These are phyloP conservation scores for Mycena metata DNA, from an alignment of 768 basidiomycete species.

Conservation along the genomic window DNA sequence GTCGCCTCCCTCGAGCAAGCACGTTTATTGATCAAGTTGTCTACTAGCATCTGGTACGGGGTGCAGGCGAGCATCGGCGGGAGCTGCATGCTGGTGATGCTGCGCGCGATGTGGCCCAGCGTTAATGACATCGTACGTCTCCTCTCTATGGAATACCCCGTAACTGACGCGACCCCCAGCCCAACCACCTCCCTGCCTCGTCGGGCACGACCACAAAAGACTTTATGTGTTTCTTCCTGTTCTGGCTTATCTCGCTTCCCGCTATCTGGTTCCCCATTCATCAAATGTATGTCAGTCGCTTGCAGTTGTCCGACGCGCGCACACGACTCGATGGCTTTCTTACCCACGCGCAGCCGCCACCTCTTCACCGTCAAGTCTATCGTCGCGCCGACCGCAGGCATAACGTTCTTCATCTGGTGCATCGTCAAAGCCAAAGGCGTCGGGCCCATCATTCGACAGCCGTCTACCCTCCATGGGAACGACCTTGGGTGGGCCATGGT, in stretches of 20 bases:
- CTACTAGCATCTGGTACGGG: conserved; percentile 77
- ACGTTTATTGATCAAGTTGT: not conserved
- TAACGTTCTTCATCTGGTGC: conserved; percentile 83
- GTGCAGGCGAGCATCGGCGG: conserved; percentile 90
- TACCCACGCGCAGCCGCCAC: conserved; percentile 63
- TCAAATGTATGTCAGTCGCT: conserved; percentile 78
- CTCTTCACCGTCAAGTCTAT: conserved; percentile 86
- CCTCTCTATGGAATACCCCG: not conserved
- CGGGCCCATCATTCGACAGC: conserved; percentile 79
- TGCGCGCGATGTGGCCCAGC: conserved; percentile 83
- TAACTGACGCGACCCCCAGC: conserved; percentile 52
- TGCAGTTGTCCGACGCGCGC: not conserved
- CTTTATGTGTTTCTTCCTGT: conserved; percentile 88
- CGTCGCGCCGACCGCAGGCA: conserved; percentile 77
- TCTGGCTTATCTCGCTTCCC: conserved; percentile 85
- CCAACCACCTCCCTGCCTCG: conserved; percentile 78
- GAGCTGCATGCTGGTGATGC: conserved; percentile 78
- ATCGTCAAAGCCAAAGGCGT: conserved; percentile 83
- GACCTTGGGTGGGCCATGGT: conserved; percentile 85
- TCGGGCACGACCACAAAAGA: conserved; percentile 83
- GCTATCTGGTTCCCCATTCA: conserved; percentile 89
- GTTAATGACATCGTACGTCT: conserved; percentile 73
- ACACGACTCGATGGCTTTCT: not conserved
- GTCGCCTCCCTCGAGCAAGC: conserved; percentile 37
- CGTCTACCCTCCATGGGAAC: conserved; percentile 72